Evolutionary conservation across 1,139 yeast species (phyloP).

Genomic region (Suhomyces terraborum): DNA sequence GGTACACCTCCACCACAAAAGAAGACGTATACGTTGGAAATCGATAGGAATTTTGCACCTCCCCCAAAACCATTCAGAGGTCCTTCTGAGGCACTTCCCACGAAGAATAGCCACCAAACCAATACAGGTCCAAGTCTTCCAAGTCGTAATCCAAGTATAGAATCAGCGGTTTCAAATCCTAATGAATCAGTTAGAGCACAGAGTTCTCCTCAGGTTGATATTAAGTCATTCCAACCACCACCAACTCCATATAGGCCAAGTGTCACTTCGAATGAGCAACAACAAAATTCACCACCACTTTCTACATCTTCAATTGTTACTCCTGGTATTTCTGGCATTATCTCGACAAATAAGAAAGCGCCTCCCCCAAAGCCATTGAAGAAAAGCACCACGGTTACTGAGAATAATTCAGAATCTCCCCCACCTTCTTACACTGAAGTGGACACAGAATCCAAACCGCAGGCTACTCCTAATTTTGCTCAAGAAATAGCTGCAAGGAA

Average conservation of each 20-base stretch:
- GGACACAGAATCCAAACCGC: constrained; percentile 1
- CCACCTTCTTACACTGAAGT: constrained; percentile 32
- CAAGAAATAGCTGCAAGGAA: constrained; percentile 23
- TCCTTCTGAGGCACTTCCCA: constrained; percentile 5
- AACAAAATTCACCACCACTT: no score
- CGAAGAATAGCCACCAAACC: no score
- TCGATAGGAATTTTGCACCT: constrained; percentile 32
- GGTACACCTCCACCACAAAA: background rate
- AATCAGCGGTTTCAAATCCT: no score
- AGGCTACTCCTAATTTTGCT: constrained; percentile 26
- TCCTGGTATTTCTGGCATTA: background rate
- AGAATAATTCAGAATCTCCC: constrained; percentile 13
- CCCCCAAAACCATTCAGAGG: constrained; percentile 27
- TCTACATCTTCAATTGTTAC: background rate
- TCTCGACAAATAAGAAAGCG: constrained; percentile 23
- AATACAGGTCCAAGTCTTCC: no score
- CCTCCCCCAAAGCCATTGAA: constrained; percentile 47
- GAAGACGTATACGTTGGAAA: constrained; percentile 4
- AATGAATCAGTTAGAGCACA: no score
- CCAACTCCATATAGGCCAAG: background rate
- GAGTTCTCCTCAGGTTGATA: background rate
- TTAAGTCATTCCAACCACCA: constrained; percentile 3
- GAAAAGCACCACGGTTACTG: constrained; percentile 20
- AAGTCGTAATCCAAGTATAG: constrained; percentile 1
- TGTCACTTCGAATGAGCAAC: background rate